These are phyloP conservation scores for Alternaria burnsii DNA, from an alignment of 2,329 filamentous ascomycete genomes.

Conservation along the genomic window DNA sequence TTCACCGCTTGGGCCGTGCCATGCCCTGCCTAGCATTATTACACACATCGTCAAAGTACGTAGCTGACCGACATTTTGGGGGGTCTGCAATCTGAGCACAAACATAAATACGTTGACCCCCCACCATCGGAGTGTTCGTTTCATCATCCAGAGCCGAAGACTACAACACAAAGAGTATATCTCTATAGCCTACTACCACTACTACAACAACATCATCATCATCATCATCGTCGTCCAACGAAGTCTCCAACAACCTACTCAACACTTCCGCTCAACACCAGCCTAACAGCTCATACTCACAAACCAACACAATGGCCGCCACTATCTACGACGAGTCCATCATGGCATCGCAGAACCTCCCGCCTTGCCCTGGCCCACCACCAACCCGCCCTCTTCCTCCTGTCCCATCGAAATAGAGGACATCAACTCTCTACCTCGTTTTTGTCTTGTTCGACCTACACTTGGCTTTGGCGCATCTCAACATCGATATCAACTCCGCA, in stretches of 20 bases:
- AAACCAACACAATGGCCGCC: slow-evolving; percentile 42
- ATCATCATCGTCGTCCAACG: slow-evolving; percentile 12
- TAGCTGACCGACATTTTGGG: slow-evolving; percentile 53
- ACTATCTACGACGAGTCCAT: slow-evolving; percentile 50
- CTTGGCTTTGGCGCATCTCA: slow-evolving; percentile 38
- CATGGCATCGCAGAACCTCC: slow-evolving; percentile 54
- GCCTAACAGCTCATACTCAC: slow-evolving; percentile 13
- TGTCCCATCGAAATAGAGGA: slow-evolving; percentile 53
- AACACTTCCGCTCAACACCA: slow-evolving; percentile 15
- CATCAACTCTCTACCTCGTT: slow-evolving; percentile 6
- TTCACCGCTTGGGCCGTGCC: slow-evolving; percentile 52
- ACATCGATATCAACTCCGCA: slow-evolving; percentile 31
- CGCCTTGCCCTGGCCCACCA: slow-evolving; percentile 59
- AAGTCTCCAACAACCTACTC: slow-evolving; percentile 14
- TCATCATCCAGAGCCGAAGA: slow-evolving; percentile 44
- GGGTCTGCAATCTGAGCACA: slow-evolving; percentile 47
- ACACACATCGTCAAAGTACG: slow-evolving; percentile 52
- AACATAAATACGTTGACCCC: slow-evolving; percentile 52
- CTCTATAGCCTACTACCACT: slow-evolving; percentile 17
- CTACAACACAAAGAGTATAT: slow-evolving; percentile 27
- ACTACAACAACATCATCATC: slow-evolving; percentile 10
- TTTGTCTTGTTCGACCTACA: slow-evolving; percentile 30
- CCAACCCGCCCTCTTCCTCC: slow-evolving; percentile 59
- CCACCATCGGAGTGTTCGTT: slow-evolving; percentile 42
- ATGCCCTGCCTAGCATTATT: slow-evolving; percentile 49